Base-by-base conservation (phyloP, 1,284 basidiomycete species). In the Apiotrichum siamense region DNA sequence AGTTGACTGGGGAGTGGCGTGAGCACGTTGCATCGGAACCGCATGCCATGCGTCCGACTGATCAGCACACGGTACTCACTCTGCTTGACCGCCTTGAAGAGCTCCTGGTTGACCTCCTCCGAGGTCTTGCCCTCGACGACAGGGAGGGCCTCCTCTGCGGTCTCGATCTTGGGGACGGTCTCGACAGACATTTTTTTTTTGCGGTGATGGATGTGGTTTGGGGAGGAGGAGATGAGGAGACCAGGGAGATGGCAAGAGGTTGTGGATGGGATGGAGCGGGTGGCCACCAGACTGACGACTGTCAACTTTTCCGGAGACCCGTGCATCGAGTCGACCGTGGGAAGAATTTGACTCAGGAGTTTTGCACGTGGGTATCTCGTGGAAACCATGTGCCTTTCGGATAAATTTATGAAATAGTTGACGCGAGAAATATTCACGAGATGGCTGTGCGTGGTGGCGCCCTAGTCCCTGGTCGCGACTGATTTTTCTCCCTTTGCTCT, bases 1-100 rank as follows among this genome's bases (percentile, higher is more conserved):
- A 98, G 73, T 94, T 89, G 66, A 97, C 93, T 96, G 57, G 26
- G 2, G n/a, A n/a, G n/a, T n/a, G n/a, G n/a, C n/a, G n/a, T n/a
- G n/a, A n/a, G n/a, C n/a, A n/a, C n/a, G n/a, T n/a, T n/a, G n/a
- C n/a, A n/a, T n/a, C n/a, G n/a, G n/a, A n/a, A n/a, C n/a, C n/a
- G n/a, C n/a, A n/a, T n/a, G n/a, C n/a, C n/a, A n/a, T n/a, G n/a
- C n/a, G n/a, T n/a, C n/a, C n/a, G n/a, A n/a, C n/a, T n/a, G n/a
- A n/a, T n/a, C n/a, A n/a, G n/a, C n/a, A n/a, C n/a, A n/a, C n/a
- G 12, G 33, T n/a, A 65, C 69, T 54, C 38, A 70, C 70, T 53
- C 60, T 71, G 70, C 59, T 67, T 70, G 37, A 68, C 61, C 17
- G 61, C 59, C 49, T 63, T 61, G 24, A 43, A 52, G 31, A 69